Conservation (phyloP, 2,329 filamentous ascomycete species). For the Colletotrichum tabaci region DNA sequence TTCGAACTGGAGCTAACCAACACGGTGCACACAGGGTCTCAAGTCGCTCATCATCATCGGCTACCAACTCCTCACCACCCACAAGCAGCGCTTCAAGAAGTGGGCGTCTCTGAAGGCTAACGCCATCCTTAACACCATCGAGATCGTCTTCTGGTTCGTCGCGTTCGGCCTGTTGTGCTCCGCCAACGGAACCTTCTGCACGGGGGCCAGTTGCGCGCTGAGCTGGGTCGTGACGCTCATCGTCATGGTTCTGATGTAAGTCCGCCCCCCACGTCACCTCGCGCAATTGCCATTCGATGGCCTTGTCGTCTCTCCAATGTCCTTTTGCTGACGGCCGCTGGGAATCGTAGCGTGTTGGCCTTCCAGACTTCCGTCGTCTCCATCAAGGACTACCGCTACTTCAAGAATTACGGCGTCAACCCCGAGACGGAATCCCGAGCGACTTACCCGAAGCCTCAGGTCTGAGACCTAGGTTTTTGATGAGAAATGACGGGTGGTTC, state of each 20-base stretch:
- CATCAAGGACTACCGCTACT: slow-evolving; percentile 21
- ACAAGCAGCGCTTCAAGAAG: slow-evolving; percentile 50
- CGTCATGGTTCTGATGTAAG: slow-evolving; percentile 33
- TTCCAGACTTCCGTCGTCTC: slow-evolving; percentile 36
- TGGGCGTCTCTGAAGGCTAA: slow-evolving; percentile 59
- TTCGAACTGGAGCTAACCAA: background rate
- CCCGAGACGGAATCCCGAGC: background rate
- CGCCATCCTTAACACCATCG: slow-evolving; percentile 56
- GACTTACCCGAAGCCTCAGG: background rate
- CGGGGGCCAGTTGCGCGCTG: slow-evolving; percentile 36
- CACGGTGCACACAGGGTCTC: slow-evolving; percentile 43
- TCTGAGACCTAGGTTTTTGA: background rate
- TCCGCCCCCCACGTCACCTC: background rate
- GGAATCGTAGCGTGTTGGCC: slow-evolving; percentile 20
- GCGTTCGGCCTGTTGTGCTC: slow-evolving; percentile 25
- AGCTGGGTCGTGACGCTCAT: slow-evolving; percentile 35
- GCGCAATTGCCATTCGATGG: background rate
- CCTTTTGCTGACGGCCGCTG: background rate
- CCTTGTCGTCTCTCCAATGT: background rate
- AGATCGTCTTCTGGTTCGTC: slow-evolving; percentile 57
- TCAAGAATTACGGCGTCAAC: slow-evolving; percentile 28
- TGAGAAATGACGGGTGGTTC: background rate
- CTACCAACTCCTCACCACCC: slow-evolving; percentile 57
- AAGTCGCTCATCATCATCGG: slow-evolving; percentile 58
- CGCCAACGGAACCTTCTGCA: slow-evolving; percentile 34